Percentiles rank a stretch among this genome's conserved stretches.
phyloP scores from a whole-genome alignment of 1,284 basidiomycete genomes.

The Ustilago curta region DNA sequence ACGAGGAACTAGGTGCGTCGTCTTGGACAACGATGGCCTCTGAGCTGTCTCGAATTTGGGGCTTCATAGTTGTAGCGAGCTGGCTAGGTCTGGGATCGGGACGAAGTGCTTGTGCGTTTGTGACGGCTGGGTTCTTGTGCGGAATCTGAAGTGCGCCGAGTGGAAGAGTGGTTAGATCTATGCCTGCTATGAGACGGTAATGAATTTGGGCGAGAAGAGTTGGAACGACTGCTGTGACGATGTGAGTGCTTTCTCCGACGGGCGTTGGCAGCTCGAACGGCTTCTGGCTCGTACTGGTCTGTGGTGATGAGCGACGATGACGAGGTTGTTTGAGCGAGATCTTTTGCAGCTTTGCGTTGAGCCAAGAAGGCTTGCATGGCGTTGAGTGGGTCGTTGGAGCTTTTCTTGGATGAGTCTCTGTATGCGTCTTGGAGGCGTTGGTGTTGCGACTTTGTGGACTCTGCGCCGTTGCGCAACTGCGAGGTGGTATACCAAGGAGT shows the following conservation, averaged over 20 bases:
- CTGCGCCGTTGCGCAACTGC: slow-evolving; percentile 48
- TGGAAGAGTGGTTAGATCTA: neutral
- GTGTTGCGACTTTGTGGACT: slow-evolving; percentile 49
- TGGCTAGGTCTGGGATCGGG: neutral
- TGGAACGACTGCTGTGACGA: neutral
- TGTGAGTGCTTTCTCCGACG: slow-evolving; percentile 5
- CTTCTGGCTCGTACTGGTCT: slow-evolving; percentile 46
- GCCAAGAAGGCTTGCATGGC: slow-evolving; percentile 45
- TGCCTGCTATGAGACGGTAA: neutral
- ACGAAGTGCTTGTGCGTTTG: neutral
- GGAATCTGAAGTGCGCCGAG: neutral
- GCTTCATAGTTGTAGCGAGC: neutral
- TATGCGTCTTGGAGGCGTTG: slow-evolving; percentile 54
- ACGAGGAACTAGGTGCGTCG: neutral
- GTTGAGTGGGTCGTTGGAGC: slow-evolving; percentile 57
- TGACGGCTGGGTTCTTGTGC: neutral
- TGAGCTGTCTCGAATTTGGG: neutral
- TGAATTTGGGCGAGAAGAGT: neutral
- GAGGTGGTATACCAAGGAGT: slow-evolving; percentile 58
- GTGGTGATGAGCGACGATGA: slow-evolving; percentile 1
- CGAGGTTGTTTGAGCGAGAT: neutral
- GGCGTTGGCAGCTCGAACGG: slow-evolving; percentile 29
- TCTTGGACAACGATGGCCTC: slow-evolving; percentile 2
- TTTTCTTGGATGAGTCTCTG: slow-evolving; percentile 51
- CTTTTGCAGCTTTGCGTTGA: slow-evolving; percentile 31